Evolutionary conservation across 2,329 filamentous ascomycete species (phyloP).

Genomic region (Colletotrichum navitas): DNA sequence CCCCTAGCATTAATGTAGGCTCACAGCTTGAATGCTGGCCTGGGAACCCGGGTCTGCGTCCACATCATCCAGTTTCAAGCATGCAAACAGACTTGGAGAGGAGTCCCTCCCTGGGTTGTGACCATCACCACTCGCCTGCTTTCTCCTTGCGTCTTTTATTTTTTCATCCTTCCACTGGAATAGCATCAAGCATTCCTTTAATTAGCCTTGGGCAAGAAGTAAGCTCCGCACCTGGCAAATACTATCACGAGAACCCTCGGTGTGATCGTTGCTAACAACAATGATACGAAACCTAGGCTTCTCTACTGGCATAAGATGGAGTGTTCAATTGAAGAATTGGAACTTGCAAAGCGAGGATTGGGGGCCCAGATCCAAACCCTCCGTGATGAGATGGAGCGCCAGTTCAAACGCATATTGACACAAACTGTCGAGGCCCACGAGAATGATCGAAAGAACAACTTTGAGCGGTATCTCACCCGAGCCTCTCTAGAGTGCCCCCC

Average conservation of each 20-base stretch:
- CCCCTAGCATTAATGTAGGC: background rate
- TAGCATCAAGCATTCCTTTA: background rate
- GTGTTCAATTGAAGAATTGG: background rate
- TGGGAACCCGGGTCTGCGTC: background rate
- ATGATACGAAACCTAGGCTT: background rate
- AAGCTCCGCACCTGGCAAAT: background rate
- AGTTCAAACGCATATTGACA: background rate
- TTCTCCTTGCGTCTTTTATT: too few species aligned
- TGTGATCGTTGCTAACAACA: background rate
- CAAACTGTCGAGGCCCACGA: slow-evolving; percentile 1
- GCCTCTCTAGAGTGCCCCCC: background rate
- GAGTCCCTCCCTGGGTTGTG: background rate
- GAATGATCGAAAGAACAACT: background rate
- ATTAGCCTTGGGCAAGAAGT: background rate
- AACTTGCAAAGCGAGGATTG: background rate
- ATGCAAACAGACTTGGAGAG: background rate
- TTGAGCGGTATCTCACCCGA: background rate
- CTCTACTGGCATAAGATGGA: background rate
- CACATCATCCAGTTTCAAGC: background rate
- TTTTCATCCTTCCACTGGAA: background rate
- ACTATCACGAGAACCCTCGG: background rate
- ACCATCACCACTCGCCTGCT: background rate
- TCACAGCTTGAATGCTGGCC: too few species aligned
- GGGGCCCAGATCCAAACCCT: background rate
- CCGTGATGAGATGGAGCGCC: background rate